Evolutionary conservation across 106 monocot species (phyloP).

Genomic region (Dendrobium huoshanense): DNA sequence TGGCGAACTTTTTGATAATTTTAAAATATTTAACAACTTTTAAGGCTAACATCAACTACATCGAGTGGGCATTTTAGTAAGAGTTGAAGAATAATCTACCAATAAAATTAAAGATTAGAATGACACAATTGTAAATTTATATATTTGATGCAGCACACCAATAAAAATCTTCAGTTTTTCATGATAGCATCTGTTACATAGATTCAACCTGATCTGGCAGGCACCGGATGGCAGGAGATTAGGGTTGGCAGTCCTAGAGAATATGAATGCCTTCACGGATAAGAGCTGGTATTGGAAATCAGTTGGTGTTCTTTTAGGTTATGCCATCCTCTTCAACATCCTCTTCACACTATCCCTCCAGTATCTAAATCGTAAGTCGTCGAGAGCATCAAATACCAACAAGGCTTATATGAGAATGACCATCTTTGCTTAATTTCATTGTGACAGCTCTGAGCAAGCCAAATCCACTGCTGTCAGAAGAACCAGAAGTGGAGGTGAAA

Average conservation of each 20-base stretch:
- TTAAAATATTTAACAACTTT: neutral
- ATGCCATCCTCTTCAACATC: neutral
- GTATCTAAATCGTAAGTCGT: constrained; percentile 50
- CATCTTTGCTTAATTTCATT: neutral
- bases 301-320: constrained; percentile 38
- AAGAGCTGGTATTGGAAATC: constrained; percentile 85
- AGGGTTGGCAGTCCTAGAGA: constrained; percentile 46
- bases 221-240: constrained; percentile 28
- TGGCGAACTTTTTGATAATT: no score
- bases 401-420: neutral
- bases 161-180: neutral
- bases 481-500: constrained; percentile 39
- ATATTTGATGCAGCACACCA: neutral
- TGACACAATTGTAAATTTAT: neutral
- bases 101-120: neutral
- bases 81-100: neutral
- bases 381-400: neutral
- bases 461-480: constrained; percentile 63
- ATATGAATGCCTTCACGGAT: constrained; percentile 37
- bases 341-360: constrained; percentile 34
- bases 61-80: neutral
- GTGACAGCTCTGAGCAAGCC: constrained; percentile 48
- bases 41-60: neutral
- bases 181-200: neutral
- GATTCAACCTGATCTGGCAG: neutral